phyloP scores from a whole-genome alignment of 345 rosid species.

The Anastatica hierochuntica region DNA sequence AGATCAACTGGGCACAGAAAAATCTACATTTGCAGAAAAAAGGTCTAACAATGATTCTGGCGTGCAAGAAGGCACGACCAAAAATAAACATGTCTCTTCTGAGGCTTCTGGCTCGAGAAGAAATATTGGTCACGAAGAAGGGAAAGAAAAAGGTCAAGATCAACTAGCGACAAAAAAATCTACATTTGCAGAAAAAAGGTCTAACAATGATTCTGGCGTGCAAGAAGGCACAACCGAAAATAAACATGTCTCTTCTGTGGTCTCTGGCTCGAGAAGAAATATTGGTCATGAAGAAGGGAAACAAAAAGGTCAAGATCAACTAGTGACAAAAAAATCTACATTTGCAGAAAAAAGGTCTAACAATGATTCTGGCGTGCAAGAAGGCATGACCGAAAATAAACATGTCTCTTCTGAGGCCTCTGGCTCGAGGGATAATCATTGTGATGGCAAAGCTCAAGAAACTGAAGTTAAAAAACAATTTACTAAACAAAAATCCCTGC shows the following conservation, averaged over 20 bases:
- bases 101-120: constrained; percentile 13
- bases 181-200: constrained; percentile 16
- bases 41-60: constrained; percentile 9
- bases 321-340: constrained; percentile 12
- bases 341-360: constrained; percentile 14
- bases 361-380: constrained; percentile 15
- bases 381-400: neutral
- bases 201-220: constrained; percentile 14
- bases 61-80: neutral
- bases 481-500: constrained; percentile 19
- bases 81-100: neutral
- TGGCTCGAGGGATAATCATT: constrained; percentile 7
- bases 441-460: constrained; percentile 21
- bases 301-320: constrained; percentile 12
- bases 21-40: constrained; percentile 18
- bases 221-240: neutral
- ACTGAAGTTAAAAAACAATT: constrained; percentile 3
- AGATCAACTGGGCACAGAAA: constrained; percentile 8
- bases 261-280: constrained; percentile 11
- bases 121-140: constrained; percentile 8
- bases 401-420: constrained; percentile 7
- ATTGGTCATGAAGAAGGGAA: constrained; percentile 10
- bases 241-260: neutral
- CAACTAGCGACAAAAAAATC: constrained; percentile 10
- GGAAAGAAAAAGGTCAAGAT: constrained; percentile 15